These are phyloP conservation scores for Gentiana macrophylla DNA, from an alignment of 257 asterid genomes.

Conservation along the genomic window DNA sequence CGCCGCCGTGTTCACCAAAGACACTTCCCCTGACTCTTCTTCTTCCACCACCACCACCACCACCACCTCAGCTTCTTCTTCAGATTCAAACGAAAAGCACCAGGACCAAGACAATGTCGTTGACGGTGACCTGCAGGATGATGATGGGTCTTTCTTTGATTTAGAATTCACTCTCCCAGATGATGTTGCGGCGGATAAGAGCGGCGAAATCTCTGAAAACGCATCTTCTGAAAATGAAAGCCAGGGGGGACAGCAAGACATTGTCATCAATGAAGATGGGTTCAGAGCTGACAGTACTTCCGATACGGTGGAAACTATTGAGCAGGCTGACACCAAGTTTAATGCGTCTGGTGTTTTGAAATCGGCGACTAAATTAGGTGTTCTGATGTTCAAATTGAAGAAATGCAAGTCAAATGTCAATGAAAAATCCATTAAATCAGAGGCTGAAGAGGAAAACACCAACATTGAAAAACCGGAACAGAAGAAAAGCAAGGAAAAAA, in stretches of 20 bases:
- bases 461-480: slow-evolving; percentile 6
- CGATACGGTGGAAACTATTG: slow-evolving; percentile 1
- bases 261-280: not conserved
- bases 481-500: slow-evolving; percentile 11
- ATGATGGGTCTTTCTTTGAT: slow-evolving; percentile 34
- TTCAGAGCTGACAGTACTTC: not conserved
- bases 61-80: slow-evolving; percentile 12
- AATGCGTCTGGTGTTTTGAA: slow-evolving; percentile 15
- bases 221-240: not conserved
- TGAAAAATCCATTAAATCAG: slow-evolving; percentile 5
- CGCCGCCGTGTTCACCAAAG: not conserved
- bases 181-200: slow-evolving; percentile 4
- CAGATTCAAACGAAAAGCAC: slow-evolving; percentile 15
- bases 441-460: not conserved
- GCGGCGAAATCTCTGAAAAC: not conserved
- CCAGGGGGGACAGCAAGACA: not conserved
- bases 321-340: slow-evolving; percentile 18
- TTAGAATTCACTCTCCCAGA: slow-evolving; percentile 26
- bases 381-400: slow-evolving; percentile 31
- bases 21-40: not conserved
- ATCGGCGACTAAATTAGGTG: slow-evolving; percentile 30
- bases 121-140: too few relatives aligned
- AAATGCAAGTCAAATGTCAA: slow-evolving; percentile 16
- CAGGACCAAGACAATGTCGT: not conserved
- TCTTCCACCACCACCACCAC: slow-evolving; percentile 9